A percentile compares a stretch with the other conserved stretches of the same genome.
Evolutionary conservation across 352 stramenopile species (phyloP).

Genomic region (Phytopythium vexans): DNA sequence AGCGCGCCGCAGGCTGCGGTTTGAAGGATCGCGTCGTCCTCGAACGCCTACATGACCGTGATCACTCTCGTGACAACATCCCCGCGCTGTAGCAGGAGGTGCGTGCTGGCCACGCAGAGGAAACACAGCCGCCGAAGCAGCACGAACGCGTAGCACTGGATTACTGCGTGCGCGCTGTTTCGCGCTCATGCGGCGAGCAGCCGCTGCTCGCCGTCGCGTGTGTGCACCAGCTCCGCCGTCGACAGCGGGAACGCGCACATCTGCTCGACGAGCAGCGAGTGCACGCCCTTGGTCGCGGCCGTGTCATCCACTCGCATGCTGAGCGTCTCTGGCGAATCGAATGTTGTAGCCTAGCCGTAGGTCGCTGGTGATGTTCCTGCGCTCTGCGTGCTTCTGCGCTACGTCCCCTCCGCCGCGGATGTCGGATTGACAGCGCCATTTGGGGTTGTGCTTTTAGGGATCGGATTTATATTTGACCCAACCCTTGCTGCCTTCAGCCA

Average conservation of each 20-base stretch:
- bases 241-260: conserved; percentile 61
- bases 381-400: too few species aligned
- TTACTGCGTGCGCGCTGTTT: conserved; percentile 61
- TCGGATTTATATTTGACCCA: too few species aligned
- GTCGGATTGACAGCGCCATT: too few species aligned
- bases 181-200: conserved; percentile 51
- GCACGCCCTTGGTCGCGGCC: conserved; percentile 47
- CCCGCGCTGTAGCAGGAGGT: conserved; percentile 47
- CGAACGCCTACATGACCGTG: conserved; percentile 56
- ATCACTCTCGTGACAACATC: conserved; percentile 52
- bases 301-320: conserved; percentile 33
- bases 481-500: too few species aligned
- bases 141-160: conserved; percentile 78
- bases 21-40: conserved; percentile 75
- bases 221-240: conserved; percentile 54
- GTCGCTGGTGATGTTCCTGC: too few species aligned
- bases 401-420: too few species aligned
- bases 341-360: too few species aligned
- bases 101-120: conserved; percentile 55
- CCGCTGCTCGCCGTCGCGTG: conserved; percentile 35
- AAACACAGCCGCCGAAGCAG: too few species aligned
- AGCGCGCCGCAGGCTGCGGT: conserved; percentile 67
- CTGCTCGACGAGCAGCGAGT: conserved; percentile 71
- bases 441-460: too few species aligned
- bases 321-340: conserved; percentile 42